These are phyloP conservation scores for Wallacemonas rigidus DNA, from an alignment of 208 protist genomes.

Conservation along the genomic window DNA sequence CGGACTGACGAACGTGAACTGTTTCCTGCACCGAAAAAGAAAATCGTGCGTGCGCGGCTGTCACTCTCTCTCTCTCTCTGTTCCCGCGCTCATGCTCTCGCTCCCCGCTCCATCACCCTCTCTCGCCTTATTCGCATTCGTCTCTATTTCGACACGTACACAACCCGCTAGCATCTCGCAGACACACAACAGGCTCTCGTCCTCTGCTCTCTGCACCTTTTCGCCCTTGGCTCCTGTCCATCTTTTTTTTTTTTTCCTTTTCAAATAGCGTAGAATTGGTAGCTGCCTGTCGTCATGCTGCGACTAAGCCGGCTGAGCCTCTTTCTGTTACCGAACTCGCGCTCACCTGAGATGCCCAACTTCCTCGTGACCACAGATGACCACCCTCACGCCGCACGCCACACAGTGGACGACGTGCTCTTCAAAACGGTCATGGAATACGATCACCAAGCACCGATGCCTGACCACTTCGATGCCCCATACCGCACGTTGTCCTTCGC, in stretches of 20 bases:
- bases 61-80: slow-evolving; percentile 1
- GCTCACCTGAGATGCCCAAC: slow-evolving; percentile 25
- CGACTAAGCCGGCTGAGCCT: slow-evolving; percentile 12
- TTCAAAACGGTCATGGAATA: slow-evolving; percentile 52
- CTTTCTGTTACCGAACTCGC: slow-evolving; percentile 16
- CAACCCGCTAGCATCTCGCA: neutral
- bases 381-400: neutral
- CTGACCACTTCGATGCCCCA: neutral
- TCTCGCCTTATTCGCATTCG: neutral
- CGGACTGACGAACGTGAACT: too few species aligned
- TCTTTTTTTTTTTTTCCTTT: slow-evolving; percentile 25
- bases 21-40: too few species aligned
- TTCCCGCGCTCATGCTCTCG: neutral
- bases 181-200: slow-evolving; percentile 1
- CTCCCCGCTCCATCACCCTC: neutral
- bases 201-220: neutral
- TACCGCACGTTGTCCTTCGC: slow-evolving; percentile 18
- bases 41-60: neutral
- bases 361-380: slow-evolving; percentile 20
- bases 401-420: slow-evolving; percentile 22
- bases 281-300: slow-evolving; percentile 21
- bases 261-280: neutral
- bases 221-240: neutral
- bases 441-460: slow-evolving; percentile 36
- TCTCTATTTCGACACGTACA: neutral